Percentiles rank a stretch among this genome's conserved stretches.
Conservation (phyloP, 164 flowering plant species). For the Liriodendron chinense region DNA sequence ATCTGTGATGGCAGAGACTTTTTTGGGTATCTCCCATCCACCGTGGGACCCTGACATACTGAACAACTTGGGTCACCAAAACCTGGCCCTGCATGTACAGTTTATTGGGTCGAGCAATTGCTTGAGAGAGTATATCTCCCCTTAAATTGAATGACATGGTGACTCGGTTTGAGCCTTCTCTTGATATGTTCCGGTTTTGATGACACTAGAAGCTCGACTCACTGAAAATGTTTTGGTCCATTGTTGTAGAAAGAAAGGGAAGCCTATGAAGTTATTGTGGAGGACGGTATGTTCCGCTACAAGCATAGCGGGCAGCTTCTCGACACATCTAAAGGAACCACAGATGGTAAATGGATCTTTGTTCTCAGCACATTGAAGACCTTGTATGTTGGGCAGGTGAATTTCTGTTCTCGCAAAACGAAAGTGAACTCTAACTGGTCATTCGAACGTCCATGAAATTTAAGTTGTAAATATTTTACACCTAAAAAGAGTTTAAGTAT, state of each 20-base stretch:
- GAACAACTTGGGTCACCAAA: too few species aligned
- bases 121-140: too few species aligned
- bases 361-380: slow-evolving; percentile 78
- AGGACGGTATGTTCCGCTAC: slow-evolving; percentile 60
- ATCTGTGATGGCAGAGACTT: too few species aligned
- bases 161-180: background rate
- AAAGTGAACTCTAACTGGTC: background rate
- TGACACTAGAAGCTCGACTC: background rate
- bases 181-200: background rate
- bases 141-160: too few species aligned
- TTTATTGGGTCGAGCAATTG: too few species aligned
- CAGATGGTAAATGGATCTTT: slow-evolving; percentile 84
- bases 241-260: slow-evolving; percentile 63
- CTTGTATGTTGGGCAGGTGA: slow-evolving; percentile 63
- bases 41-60: too few species aligned
- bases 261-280: slow-evolving; percentile 65
- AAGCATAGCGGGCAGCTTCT: slow-evolving; percentile 50
- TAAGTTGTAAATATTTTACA: background rate
- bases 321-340: slow-evolving; percentile 52
- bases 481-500: too few species aligned
- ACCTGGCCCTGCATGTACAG: too few species aligned
- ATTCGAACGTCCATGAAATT: background rate
- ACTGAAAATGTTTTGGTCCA: background rate
- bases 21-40: too few species aligned
- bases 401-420: background rate